Conservation (phyloP, 1,284 basidiomycete species). For the Chalciporus sp. region DNA sequence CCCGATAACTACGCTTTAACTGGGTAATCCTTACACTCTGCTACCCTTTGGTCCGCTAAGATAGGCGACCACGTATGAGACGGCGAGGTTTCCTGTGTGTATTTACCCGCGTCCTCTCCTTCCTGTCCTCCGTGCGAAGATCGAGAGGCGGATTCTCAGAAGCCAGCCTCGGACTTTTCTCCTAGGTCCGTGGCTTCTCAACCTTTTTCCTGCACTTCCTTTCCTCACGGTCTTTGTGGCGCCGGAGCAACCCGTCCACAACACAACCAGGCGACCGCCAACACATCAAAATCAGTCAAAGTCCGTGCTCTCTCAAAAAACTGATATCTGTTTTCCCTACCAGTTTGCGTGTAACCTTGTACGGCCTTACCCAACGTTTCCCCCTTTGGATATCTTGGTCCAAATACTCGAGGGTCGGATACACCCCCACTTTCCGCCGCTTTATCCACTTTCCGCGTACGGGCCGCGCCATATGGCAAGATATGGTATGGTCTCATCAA, state of each 20-base stretch:
- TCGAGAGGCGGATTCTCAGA: conserved; percentile 34
- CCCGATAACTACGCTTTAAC: too few relatives aligned
- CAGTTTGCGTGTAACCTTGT: conserved; percentile 10
- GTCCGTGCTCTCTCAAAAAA: conserved; percentile 9
- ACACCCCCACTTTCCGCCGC: conserved; percentile 25
- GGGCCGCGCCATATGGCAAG: conserved; percentile 24
- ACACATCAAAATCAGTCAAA: conserved; percentile 12
- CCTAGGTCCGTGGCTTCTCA: conserved; percentile 38
- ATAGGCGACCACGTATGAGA: conserved; percentile 13
- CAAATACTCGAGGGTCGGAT: conserved; percentile 20
- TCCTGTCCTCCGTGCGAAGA: conserved; percentile 25
- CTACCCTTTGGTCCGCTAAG: conserved; percentile 23
- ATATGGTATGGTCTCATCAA: conserved; percentile 14
- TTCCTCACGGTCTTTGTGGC: conserved; percentile 32
- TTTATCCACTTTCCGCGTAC: conserved; percentile 20
- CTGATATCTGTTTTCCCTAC: conserved; percentile 20
- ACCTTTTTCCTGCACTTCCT: conserved; percentile 19
- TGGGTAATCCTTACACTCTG: conserved; percentile 18
- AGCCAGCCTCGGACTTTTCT: conserved; percentile 36
- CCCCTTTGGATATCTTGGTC: conserved; percentile 26
- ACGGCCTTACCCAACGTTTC: conserved; percentile 20
- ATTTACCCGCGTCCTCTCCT: conserved; percentile 7
- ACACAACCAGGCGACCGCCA: conserved; percentile 23
- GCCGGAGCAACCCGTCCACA: conserved; percentile 18
- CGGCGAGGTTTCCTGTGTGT: conserved; percentile 16